These are phyloP conservation scores for Cladophialophora bantiana DNA, from an alignment of 2,329 filamentous ascomycete species.

Conservation along the genomic window DNA sequence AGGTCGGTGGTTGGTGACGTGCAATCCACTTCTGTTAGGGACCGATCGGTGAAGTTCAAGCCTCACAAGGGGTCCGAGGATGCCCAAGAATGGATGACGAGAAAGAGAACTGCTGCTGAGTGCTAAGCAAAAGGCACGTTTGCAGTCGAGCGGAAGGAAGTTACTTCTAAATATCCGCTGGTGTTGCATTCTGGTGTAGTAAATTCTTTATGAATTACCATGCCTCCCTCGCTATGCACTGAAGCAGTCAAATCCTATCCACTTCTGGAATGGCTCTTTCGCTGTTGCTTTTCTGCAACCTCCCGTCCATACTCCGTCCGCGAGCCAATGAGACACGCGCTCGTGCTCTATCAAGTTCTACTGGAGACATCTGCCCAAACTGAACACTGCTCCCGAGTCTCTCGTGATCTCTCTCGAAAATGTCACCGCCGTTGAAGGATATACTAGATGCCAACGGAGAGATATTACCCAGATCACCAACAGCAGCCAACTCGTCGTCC, in stretches of 20 bases:
- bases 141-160: not conserved
- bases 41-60: not conserved
- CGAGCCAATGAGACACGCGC: conserved; percentile 21
- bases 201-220: not conserved
- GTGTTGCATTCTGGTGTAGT: not conserved
- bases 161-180: not conserved
- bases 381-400: conserved; percentile 21
- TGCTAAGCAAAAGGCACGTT: not conserved
- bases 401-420: conserved; percentile 25
- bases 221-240: conserved; percentile 3
- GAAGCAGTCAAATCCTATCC: not conserved
- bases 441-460: conserved; percentile 1
- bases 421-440: conserved; percentile 1
- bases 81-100: not conserved
- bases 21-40: not conserved
- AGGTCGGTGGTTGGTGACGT: not conserved
- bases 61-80: not conserved
- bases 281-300: not conserved
- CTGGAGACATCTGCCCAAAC: conserved; percentile 32
- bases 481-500: conserved; percentile 5
- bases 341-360: conserved; percentile 31
- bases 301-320: conserved; percentile 12
- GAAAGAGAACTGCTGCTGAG: not conserved
- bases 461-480: not conserved
- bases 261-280: not conserved